Percentiles rank a stretch among this genome's conserved stretches.
phyloP scores from a whole-genome alignment of 2,329 filamentous ascomycete genomes.

The Coniochaeta sp. region DNA sequence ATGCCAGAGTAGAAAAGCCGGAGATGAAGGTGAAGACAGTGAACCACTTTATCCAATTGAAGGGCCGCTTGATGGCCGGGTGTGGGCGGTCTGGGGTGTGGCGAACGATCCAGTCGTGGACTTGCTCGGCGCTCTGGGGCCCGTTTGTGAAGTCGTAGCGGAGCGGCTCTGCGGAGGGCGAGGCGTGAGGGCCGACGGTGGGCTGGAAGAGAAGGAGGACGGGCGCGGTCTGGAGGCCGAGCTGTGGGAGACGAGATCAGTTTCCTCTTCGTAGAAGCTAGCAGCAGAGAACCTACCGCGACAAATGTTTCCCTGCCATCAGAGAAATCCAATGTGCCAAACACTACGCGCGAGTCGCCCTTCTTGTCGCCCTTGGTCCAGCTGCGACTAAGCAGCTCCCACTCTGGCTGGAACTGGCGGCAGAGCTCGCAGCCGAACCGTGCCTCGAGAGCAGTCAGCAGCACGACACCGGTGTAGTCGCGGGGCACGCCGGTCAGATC shows the following conservation, averaged over 20 bases:
- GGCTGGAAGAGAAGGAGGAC: conserved; percentile 83
- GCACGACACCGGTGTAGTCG: conserved; percentile 74
- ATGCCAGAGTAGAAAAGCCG: conserved; percentile 59
- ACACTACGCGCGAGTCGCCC: conserved; percentile 65
- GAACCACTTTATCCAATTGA: conserved; percentile 77
- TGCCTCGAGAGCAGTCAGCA: conserved; percentile 79
- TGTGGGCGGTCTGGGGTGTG: conserved; percentile 73
- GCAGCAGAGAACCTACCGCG: conserved; percentile 51
- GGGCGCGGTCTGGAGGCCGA: conserved; percentile 89
- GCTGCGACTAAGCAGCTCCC: conserved; percentile 76
- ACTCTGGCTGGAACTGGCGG: conserved; percentile 88
- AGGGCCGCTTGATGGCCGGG: conserved; percentile 70
- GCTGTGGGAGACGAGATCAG: conserved; percentile 38
- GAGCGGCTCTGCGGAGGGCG: conserved; percentile 56
- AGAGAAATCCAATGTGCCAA: conserved; percentile 79
- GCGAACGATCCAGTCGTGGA: conserved; percentile 71
- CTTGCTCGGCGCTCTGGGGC: conserved; percentile 64
- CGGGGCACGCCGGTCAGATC: conserved; percentile 69
- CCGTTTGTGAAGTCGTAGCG: conserved; percentile 80
- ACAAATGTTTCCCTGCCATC: conserved; percentile 82
- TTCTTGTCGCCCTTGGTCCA: conserved; percentile 81
- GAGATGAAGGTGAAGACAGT: conserved; percentile 61
- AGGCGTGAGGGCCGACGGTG: conserved; percentile 73
- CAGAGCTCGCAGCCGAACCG: conserved; percentile 83
- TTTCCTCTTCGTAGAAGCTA: background rate